Evolutionary conservation across 305 asterid genomes (phyloP).

Genomic region (Fraxinus floribunda): DNA sequence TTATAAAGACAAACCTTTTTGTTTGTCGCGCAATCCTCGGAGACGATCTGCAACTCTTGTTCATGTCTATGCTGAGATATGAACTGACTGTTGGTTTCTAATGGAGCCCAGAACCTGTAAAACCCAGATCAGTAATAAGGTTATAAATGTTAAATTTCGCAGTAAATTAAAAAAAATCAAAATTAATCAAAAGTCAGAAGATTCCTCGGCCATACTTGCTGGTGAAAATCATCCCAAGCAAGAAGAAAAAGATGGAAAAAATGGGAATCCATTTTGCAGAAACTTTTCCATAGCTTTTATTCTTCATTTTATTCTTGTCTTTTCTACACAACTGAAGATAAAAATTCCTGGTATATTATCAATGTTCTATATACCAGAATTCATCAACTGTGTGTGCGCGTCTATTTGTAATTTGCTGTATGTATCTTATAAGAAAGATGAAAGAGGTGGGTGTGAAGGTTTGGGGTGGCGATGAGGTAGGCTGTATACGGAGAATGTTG

Average conservation of each 20-base stretch:
- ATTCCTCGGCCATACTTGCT: conserved; percentile 26
- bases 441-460: background rate
- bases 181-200: background rate
- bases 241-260: conserved; percentile 42
- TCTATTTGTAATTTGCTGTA: background rate
- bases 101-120: conserved; percentile 39
- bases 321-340: background rate
- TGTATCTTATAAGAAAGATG: background rate
- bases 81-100: conserved; percentile 40
- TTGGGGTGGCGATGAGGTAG: background rate
- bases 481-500: background rate
- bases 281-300: conserved; percentile 34
- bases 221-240: conserved; percentile 39
- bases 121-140: conserved; percentile 24
- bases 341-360: background rate
- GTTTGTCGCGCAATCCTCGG: conserved; percentile 39
- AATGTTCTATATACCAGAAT: background rate
- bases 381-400: background rate
- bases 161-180: background rate
- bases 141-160: background rate
- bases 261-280: conserved; percentile 48
- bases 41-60: conserved; percentile 50
- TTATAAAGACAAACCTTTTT: conserved; percentile 22
- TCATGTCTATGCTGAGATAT: conserved; percentile 39
- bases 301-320: conserved; percentile 28